Conservation (phyloP, 805 yeast genomes). For the Teunomyces atbi region DNA sequence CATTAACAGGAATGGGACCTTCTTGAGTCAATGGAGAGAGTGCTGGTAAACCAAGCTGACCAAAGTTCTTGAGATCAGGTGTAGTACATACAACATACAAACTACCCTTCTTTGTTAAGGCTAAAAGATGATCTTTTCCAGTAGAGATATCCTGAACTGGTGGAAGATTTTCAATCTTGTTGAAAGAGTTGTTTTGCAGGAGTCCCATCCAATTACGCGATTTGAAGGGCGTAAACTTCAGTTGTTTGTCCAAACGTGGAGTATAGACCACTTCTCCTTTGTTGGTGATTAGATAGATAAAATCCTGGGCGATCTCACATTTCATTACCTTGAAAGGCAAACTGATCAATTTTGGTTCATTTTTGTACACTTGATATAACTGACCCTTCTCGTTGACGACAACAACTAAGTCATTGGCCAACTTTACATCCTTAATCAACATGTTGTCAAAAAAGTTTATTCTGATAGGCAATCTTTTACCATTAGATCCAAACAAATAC, state of each 20-base stretch:
- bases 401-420: conserved; percentile 47
- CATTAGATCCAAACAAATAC: conserved; percentile 34
- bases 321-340: conserved; percentile 28
- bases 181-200: conserved; percentile 6
- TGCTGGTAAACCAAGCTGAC: conserved; percentile 83
- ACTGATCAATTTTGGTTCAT: conserved; percentile 21
- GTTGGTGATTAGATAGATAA: conserved; percentile 40
- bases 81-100: conserved; percentile 61
- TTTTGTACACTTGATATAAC: conserved; percentile 58
- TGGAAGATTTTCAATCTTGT: conserved; percentile 2
- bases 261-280: conserved; percentile 45
- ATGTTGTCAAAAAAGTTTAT: conserved; percentile 62
- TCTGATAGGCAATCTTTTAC: conserved; percentile 55
- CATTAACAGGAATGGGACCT: conserved; percentile 23
- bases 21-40: conserved; percentile 60
- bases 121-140: conserved; percentile 71
- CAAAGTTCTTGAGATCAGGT: conserved; percentile 42
- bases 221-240: conserved; percentile 14
- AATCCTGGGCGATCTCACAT: conserved; percentile 51
- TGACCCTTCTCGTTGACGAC: conserved; percentile 72
- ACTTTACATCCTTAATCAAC: conserved; percentile 53
- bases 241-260: conserved; percentile 22
- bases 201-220: conserved; percentile 23
- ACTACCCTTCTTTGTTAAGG: conserved; percentile 57
- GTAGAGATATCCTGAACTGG: conserved; percentile 44